These are phyloP conservation scores for Euphorbia corollata DNA, from an alignment of 441 rosid genomes.

Conservation along the genomic window DNA sequence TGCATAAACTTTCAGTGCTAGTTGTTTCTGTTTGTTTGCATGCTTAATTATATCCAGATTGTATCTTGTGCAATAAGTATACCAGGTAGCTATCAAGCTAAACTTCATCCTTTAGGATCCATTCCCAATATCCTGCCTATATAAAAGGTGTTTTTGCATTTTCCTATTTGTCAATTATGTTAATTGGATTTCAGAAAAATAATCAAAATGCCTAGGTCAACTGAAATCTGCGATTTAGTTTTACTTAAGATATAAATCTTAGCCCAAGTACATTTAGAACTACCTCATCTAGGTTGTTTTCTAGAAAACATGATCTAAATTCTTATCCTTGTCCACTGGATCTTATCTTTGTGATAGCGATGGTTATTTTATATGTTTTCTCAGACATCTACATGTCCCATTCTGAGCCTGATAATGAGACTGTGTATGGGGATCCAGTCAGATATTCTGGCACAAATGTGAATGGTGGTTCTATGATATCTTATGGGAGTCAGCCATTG, in stretches of 20 bases:
- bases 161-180: neutral
- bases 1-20: neutral
- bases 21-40: conserved; percentile 7
- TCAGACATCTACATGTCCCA: conserved; percentile 57
- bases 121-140: neutral
- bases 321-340: conserved; percentile 5
- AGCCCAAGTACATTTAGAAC: neutral
- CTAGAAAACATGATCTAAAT: neutral
- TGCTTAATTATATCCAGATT: conserved; percentile 8
- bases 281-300: conserved; percentile 15
- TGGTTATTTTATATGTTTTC: conserved; percentile 17
- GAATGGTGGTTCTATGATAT: conserved; percentile 42
- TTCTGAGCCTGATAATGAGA: conserved; percentile 46
- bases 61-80: neutral
- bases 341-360: conserved; percentile 15
- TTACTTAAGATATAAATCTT: neutral
- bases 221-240: neutral
- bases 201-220: no score
- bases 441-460: conserved; percentile 39
- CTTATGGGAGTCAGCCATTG: conserved; percentile 43
- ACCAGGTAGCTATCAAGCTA: no score
- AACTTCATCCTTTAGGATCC: no score
- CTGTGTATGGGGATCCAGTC: conserved; percentile 52
- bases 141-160: neutral
- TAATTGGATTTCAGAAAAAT: neutral